Percentiles rank a stretch among this genome's conserved stretches.
These are phyloP conservation scores for Hydnomerulius pinastri DNA, from an alignment of 768 basidiomycete genomes.

Conservation along the genomic window DNA sequence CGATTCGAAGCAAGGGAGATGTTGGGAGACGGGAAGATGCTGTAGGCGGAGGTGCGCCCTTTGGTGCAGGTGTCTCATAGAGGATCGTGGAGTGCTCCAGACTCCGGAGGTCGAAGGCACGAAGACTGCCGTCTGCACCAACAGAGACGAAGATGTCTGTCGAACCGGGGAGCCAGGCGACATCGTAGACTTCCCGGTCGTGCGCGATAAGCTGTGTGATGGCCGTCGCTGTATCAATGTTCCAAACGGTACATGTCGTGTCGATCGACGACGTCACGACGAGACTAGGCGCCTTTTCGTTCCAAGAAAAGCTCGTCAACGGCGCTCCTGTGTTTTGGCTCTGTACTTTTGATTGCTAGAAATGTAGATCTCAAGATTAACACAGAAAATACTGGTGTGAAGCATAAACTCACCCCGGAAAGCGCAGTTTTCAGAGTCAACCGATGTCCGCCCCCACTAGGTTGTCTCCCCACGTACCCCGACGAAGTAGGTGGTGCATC, in stretches of 20 bases:
- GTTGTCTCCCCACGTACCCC: conserved; percentile 70
- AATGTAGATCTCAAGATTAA: conserved; percentile 11
- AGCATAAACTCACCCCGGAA: conserved; percentile 64
- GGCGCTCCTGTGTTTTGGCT: conserved; percentile 83
- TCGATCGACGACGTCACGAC: conserved; percentile 98
- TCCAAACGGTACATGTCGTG: conserved; percentile 99
- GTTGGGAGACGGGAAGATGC: conserved; percentile 69
- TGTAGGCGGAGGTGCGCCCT: conserved; percentile 62
- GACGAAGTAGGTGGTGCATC: conserved; percentile 61
- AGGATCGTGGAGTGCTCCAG: conserved; percentile 98
- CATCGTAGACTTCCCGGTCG: conserved; percentile 95
- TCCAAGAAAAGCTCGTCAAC: conserved; percentile 97
- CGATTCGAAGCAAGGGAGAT: conserved; percentile 81
- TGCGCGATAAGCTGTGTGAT: conserved; percentile 98
- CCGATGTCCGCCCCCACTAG: conserved; percentile 57
- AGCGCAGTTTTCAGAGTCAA: conserved; percentile 74
- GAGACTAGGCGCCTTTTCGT: conserved; percentile 84
- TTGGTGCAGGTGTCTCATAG: conserved; percentile 88
- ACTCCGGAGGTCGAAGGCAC: conserved; percentile 94
- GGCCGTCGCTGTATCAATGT: conserved; percentile 90
- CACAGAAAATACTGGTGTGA: conserved; percentile 4
- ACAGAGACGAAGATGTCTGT: conserved; percentile 98
- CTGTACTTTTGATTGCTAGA: conserved; percentile 87
- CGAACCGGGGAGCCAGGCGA: conserved; percentile 96
- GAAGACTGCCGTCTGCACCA: conserved; percentile 93